A percentile compares a stretch with the other conserved stretches of the same genome.
These are phyloP conservation scores for Nadsonia commutata DNA, from an alignment of 1,139 yeast species.

Conservation along the genomic window DNA sequence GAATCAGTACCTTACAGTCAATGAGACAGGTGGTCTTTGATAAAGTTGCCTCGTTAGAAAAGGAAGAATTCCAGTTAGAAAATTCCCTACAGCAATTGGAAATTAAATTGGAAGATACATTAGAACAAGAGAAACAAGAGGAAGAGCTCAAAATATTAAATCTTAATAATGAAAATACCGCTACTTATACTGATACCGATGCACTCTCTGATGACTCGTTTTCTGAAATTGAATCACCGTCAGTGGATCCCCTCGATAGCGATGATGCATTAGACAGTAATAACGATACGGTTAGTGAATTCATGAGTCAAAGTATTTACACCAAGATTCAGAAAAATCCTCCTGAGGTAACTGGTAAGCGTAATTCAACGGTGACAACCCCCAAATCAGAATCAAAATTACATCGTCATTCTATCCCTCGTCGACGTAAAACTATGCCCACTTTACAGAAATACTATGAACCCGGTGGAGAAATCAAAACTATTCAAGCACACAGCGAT, in stretches of 20 bases:
- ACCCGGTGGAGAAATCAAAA: constrained; percentile 39
- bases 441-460: constrained; percentile 47
- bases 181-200: constrained; percentile 1
- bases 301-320: constrained; percentile 27
- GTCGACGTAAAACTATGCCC: constrained; percentile 37
- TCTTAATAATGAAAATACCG: neutral
- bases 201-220: neutral
- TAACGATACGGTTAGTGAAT: constrained; percentile 5
- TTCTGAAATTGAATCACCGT: constrained; percentile 1
- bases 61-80: constrained; percentile 40
- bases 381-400: constrained; percentile 7
- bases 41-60: constrained; percentile 43
- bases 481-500: constrained; percentile 40
- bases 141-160: constrained; percentile 1
- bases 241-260: neutral
- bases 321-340: constrained; percentile 22
- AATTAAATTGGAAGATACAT: constrained; percentile 17
- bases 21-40: constrained; percentile 40
- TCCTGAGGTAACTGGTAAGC: constrained; percentile 2
- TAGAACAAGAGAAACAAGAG: constrained; percentile 8
- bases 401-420: constrained; percentile 9
- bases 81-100: constrained; percentile 30
- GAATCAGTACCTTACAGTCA: constrained; percentile 35
- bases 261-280: neutral
- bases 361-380: neutral